Evolutionary conservation across 495 filamentous ascomycete species (phyloP), one percentile per base, ranked within the genome.

Genomic region (Tricharina praecox): DNA sequence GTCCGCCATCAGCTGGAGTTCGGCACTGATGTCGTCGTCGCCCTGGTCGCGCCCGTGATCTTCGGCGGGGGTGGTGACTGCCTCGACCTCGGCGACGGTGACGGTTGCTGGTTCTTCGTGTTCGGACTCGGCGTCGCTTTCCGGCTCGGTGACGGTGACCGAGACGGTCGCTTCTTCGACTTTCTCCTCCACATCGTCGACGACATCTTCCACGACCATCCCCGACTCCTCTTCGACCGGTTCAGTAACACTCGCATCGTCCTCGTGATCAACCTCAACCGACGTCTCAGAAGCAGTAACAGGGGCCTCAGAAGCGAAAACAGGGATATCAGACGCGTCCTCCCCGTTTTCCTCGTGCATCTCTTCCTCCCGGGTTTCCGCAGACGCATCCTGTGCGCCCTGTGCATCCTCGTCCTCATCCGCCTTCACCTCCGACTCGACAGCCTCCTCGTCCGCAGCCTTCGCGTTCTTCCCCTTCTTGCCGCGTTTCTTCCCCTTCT

Each of bases 401-500:
- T n/a, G n/a, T n/a, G n/a, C n/a, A n/a, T n/a, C n/a, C n/a, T n/a
- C n/a, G n/a, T n/a, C n/a, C n/a, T n/a, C n/a, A n/a, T n/a, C n/a
- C n/a, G n/a, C n/a, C n/a, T n/a, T n/a, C n/a, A n/a, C n/a, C n/a
- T n/a, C n/a, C n/a, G n/a, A n/a, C n/a, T n/a, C n/a, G n/a, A n/a
- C n/a, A n/a, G n/a, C n/a, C n/a, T n/a, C n/a, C n/a, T n/a, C n/a
- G n/a, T n/a, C n/a, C n/a, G n/a, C n/a, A 33, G 11, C 18, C 42
- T 10, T 50, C 18, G 11, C 50, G 55, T 26, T 56, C 48, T 18
- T 60, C 59, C 1, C 51, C 50, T 67, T 68, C 24, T 51, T 53
- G 21, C 51, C 63, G 35, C 64, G 58, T n/a, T n/a, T n/a, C 62
- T 71, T 74, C 35, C 71, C 71, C 45, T 73, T 74, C 46, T 64